Base-by-base conservation (phyloP, 2,329 filamentous ascomycete genomes). In the Didymellaceae sp. region DNA sequence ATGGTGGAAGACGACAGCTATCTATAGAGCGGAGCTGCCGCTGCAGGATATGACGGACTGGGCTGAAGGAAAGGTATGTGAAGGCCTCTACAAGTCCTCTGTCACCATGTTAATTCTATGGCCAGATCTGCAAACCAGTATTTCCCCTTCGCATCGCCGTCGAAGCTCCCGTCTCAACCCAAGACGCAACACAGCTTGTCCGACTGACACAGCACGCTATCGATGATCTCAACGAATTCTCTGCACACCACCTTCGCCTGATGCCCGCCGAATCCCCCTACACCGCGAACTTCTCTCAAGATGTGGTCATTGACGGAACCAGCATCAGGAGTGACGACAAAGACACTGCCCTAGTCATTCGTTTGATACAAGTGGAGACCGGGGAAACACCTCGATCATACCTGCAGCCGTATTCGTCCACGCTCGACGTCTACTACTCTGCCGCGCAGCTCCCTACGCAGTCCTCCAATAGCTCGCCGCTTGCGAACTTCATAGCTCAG, bases 1-100 rank as follows among this genome's bases (percentile, higher is more conserved):
- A 82, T 99, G 94, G 94, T 95, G 91, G 86, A 86, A 86, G 72
- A 97, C 94, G 0, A 99, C 94, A 4, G 88, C 89, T 0, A 96
- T 97, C 46, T 92, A 96, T 73, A 85, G 94, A 46, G 92, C 93
- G 10, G 82, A 86, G 34, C 77, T 99, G 61, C 94, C 94, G 5
- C 74, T 97, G 60, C 82, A 88, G 67, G 83, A 86, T 45, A 99
- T 99, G 94, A 83, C 89, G 61, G 83, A 88, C 55, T 97, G 94
- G 93, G 89, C 91, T 8, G 89, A 95, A 66, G 91, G 91, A 58
- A 90, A 89, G 82, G 92, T 95, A 54, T 7, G 26, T 25, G 14
- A 13, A 9, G n/a, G 3, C 7, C 18, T n/a, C 24, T 35, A 21
- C 24, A 13, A 13, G n/a, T 33, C 18, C 14, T 9, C 21, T 18